phyloP scores from a whole-genome alignment of 352 stramenopile species.

The Globisporangium yorkense region DNA sequence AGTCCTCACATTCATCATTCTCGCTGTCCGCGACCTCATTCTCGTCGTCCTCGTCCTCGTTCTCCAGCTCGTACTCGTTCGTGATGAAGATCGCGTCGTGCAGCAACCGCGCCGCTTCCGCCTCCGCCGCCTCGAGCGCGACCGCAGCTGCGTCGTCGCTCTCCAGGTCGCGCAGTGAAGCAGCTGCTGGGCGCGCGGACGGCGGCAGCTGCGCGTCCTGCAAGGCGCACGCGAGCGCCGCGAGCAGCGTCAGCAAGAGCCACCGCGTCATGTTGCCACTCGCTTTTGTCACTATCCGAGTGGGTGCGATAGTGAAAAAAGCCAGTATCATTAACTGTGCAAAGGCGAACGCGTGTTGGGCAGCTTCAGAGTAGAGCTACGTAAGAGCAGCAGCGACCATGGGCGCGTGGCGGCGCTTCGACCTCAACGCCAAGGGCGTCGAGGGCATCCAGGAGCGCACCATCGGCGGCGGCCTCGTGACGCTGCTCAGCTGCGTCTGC shows the following conservation, averaged over 20 bases:
- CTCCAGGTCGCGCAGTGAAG: not conserved
- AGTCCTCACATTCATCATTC: too few relatives aligned
- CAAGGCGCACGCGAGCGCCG: not conserved
- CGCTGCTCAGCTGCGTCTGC: slow-evolving; percentile 68
- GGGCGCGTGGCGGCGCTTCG: slow-evolving; percentile 74
- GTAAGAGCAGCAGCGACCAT: slow-evolving; percentile 14
- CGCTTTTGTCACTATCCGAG: too few relatives aligned
- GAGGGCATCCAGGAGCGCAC: slow-evolving; percentile 88
- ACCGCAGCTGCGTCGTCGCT: slow-evolving; percentile 1
- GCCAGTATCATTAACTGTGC: not conserved
- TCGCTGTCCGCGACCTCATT: not conserved
- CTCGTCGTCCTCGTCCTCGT: not conserved
- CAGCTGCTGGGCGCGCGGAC: not conserved
- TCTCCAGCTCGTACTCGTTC: not conserved
- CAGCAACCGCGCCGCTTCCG: slow-evolving; percentile 11
- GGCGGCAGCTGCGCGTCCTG: not conserved
- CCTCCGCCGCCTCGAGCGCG: slow-evolving; percentile 9
- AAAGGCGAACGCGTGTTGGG: not conserved
- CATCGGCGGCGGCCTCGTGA: slow-evolving; percentile 76
- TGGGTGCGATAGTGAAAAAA: not conserved
- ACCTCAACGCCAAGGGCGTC: slow-evolving; percentile 86
- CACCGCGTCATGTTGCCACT: slow-evolving; percentile 2
- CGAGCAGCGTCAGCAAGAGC: not conserved
- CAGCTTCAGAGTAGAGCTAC: not conserved
- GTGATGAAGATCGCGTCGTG: not conserved